Base-by-base conservation (phyloP, 2,329 filamentous ascomycete species). In the Aspergillus brunneoviolaceus region DNA sequence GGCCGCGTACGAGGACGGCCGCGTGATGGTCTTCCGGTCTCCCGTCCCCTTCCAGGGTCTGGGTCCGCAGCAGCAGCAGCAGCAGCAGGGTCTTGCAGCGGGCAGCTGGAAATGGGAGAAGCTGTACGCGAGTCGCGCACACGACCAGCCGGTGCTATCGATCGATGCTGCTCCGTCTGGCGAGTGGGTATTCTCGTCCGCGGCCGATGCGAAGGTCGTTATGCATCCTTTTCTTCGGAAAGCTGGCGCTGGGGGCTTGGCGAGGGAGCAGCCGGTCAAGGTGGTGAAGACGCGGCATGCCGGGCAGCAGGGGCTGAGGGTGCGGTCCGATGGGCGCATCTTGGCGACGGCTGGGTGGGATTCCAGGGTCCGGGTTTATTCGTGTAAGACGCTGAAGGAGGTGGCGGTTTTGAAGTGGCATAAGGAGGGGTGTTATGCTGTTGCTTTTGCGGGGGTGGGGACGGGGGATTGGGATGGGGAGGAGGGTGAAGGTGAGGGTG, bases 331-430 rank as follows among this genome's bases (percentile, higher is more conserved):
- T 73, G 90, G 87, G 2, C 89, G 85, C 64, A 83, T 99, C 4
- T 89, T 97, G 65, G 91, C 90, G 3, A 98, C 94, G 0, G 94
- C 91, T 0, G 95, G 95, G 3, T 99, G 95, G 95, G 95, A 99
- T 74, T 84, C 87, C 1, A 86, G 87, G 51, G 81, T 93, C 1
- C 83, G 95, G 9, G 87, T 98, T 1, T 99, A 98, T 74, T 89
- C 89, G 3, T 78, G 84, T 51, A 92, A 89, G 75, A 89, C 87
- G 0, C 83, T 98, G 81, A 90, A 89, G 70, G 93, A 98, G 75
- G 76, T 98, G 11, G 95, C 94, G 0, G 92, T 97, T 57, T 79
- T 98, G 64, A 96, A 96, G 76, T 98, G 94, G 94, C 95, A 98
- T 76, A 87, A 89, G 67, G 89, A 90, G 33, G 93, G 93, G 1